A percentile compares a stretch with the other conserved stretches of the same genome.
phyloP scores from a whole-genome alignment of 2,329 filamentous ascomycete species.

The Colletotrichum truncatum region DNA sequence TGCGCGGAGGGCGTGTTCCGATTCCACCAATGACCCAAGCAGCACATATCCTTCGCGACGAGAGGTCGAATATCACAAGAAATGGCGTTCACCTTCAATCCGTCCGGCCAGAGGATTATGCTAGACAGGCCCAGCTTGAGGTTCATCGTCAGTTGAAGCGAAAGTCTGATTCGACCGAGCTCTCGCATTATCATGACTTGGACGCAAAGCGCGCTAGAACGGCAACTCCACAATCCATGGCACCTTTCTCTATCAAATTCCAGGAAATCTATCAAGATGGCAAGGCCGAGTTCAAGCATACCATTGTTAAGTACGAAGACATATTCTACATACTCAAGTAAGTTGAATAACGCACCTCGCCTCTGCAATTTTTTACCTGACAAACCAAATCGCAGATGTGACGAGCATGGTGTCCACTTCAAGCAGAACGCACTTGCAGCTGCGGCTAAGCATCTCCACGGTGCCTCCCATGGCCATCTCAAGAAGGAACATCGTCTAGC shows the following conservation, averaged over 20 bases:
- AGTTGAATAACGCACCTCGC: background rate
- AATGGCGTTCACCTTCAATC: background rate
- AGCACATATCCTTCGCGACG: background rate
- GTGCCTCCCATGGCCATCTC: conserved; percentile 22
- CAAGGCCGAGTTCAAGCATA: conserved; percentile 31
- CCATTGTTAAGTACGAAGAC: conserved; percentile 28
- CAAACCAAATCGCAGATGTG: conserved; percentile 15
- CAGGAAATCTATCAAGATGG: conserved; percentile 34
- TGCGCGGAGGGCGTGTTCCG: background rate
- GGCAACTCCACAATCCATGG: background rate
- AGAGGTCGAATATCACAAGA: background rate
- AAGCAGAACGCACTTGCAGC: conserved; percentile 24
- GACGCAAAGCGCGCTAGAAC: conserved; percentile 8
- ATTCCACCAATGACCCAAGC: background rate
- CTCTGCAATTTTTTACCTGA: background rate
- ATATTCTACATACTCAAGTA: conserved; percentile 33
- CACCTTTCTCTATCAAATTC: conserved; percentile 29
- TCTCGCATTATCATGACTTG: background rate
- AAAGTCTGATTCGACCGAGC: conserved; percentile 5
- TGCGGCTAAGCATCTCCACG: conserved; percentile 32
- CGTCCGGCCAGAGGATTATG: background rate
- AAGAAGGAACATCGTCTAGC: conserved; percentile 20
- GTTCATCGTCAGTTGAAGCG: conserved; percentile 6
- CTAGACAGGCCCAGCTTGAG: background rate
- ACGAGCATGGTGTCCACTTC: conserved; percentile 33